These are phyloP conservation scores for Manihot esculenta DNA, from an alignment of 441 rosid genomes.

Conservation along the genomic window DNA sequence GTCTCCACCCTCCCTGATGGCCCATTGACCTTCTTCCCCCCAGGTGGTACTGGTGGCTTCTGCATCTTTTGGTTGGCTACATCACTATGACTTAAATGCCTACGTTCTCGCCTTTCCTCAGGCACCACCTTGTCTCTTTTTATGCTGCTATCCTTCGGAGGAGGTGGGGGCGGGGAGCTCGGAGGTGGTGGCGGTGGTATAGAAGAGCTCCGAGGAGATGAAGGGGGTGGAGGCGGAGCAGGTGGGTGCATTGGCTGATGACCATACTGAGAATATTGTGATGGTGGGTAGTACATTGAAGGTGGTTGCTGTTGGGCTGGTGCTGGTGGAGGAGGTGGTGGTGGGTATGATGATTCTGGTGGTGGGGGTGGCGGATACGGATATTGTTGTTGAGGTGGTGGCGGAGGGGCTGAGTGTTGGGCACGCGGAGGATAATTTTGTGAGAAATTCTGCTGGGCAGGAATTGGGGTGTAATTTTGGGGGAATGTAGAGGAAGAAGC, in stretches of 20 bases:
- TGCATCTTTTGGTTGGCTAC: slow-evolving; percentile 41
- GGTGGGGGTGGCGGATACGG: slow-evolving; percentile 55
- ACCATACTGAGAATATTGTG: slow-evolving; percentile 48
- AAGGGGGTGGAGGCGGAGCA: slow-evolving; percentile 60
- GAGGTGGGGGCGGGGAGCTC: slow-evolving; percentile 73
- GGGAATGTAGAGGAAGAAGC: slow-evolving; percentile 34
- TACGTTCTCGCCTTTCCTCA: slow-evolving; percentile 56
- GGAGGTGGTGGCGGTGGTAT: slow-evolving; percentile 81
- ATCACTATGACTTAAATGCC: slow-evolving; percentile 36
- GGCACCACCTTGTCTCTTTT: slow-evolving; percentile 38
- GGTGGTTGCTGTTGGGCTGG: slow-evolving; percentile 45
- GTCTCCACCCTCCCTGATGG: slow-evolving; percentile 64
- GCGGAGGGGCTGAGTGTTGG: slow-evolving; percentile 55
- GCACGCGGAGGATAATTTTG: slow-evolving; percentile 40
- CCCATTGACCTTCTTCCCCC: slow-evolving; percentile 50
- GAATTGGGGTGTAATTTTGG: slow-evolving; percentile 33
- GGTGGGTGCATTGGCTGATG: slow-evolving; percentile 42
- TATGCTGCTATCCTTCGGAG: slow-evolving; percentile 45
- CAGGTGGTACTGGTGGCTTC: slow-evolving; percentile 41
- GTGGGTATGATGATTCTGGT: slow-evolving; percentile 55
- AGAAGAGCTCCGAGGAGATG: slow-evolving; percentile 50
- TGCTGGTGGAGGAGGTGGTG: slow-evolving; percentile 63
- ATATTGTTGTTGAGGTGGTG: slow-evolving; percentile 66
- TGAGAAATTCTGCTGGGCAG: slow-evolving; percentile 36
- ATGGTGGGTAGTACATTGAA: slow-evolving; percentile 48